These are phyloP conservation scores for Pythium sp. DNA, from an alignment of 352 stramenopile species.

Conservation along the genomic window DNA sequence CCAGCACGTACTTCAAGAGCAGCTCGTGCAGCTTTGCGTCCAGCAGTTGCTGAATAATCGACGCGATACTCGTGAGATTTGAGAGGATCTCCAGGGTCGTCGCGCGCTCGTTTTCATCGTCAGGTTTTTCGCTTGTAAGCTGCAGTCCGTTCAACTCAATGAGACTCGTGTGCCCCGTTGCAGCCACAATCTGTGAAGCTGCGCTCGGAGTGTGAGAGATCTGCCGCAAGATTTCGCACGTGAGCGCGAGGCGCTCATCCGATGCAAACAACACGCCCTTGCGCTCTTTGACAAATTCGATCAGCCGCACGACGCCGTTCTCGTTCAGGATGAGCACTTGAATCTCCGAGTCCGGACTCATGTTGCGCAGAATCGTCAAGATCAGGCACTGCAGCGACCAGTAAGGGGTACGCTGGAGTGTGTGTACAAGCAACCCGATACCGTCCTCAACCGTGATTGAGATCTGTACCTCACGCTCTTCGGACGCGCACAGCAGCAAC, in stretches of 20 bases:
- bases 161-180: conserved; percentile 32
- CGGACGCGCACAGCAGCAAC: conserved; percentile 37
- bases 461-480: conserved; percentile 58
- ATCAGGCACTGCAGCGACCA: conserved; percentile 44
- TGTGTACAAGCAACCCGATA: conserved; percentile 47
- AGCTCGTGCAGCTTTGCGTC: conserved; percentile 47
- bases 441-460: conserved; percentile 73
- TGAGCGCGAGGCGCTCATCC: conserved; percentile 40
- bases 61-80: conserved; percentile 31
- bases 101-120: conserved; percentile 17
- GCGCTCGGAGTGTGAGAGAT: conserved; percentile 33
- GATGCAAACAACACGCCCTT: conserved; percentile 18
- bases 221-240: conserved; percentile 42
- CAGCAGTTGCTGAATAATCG: conserved; percentile 26
- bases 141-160: conserved; percentile 44
- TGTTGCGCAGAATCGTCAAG: conserved; percentile 41
- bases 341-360: conserved; percentile 63
- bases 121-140: background rate
- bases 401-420: conserved; percentile 32
- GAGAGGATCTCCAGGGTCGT: conserved; percentile 47
- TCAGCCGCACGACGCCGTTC: conserved; percentile 35
- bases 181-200: conserved; percentile 38
- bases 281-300: conserved; percentile 46
- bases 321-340: conserved; percentile 57
- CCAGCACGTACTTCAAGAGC: conserved; percentile 39